These are phyloP conservation scores for Phylloporus gajari DNA, from an alignment of 1,284 basidiomycete species.

Conservation along the genomic window DNA sequence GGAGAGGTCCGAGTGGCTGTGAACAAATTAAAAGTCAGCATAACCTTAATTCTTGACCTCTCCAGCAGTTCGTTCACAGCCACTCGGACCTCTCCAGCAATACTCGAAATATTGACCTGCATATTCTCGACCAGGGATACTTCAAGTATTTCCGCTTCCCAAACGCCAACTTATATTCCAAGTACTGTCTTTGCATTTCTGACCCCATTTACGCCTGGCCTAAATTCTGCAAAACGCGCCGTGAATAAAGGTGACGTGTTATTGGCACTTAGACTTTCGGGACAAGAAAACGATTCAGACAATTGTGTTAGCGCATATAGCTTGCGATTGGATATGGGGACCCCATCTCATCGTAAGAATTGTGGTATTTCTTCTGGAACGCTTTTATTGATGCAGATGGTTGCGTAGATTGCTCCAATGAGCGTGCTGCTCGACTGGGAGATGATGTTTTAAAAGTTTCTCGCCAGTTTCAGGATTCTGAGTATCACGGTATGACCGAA, in stretches of 20 bases:
- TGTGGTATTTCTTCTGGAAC: background rate
- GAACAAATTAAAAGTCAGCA: too few species aligned
- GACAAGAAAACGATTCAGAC: constrained; percentile 96
- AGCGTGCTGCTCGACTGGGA: constrained; percentile 98
- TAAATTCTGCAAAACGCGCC: too few species aligned
- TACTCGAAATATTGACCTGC: too few species aligned
- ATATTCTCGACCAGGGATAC: too few species aligned
- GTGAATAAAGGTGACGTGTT: background rate
- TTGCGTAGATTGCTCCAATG: constrained; percentile 83
- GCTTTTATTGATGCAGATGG: constrained; percentile 2
- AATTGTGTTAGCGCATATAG: constrained; percentile 91
- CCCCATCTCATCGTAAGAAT: constrained; percentile 85
- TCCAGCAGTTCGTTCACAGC: too few species aligned
- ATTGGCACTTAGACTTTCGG: constrained; percentile 14
- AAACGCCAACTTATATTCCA: too few species aligned
- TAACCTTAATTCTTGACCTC: too few species aligned
- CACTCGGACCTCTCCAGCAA: too few species aligned
- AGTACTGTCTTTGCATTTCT: too few species aligned
- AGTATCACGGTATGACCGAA: constrained; percentile 94
- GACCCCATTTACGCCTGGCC: too few species aligned
- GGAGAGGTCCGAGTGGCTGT: too few species aligned
- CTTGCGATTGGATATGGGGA: constrained; percentile 96
- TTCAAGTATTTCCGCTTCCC: too few species aligned
- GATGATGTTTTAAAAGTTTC: constrained; percentile 99
- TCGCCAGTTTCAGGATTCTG: constrained; percentile 92